Evolutionary conservation across 2,329 filamentous ascomycete species (phyloP).

Genomic region (Sclerotinia borealis): DNA sequence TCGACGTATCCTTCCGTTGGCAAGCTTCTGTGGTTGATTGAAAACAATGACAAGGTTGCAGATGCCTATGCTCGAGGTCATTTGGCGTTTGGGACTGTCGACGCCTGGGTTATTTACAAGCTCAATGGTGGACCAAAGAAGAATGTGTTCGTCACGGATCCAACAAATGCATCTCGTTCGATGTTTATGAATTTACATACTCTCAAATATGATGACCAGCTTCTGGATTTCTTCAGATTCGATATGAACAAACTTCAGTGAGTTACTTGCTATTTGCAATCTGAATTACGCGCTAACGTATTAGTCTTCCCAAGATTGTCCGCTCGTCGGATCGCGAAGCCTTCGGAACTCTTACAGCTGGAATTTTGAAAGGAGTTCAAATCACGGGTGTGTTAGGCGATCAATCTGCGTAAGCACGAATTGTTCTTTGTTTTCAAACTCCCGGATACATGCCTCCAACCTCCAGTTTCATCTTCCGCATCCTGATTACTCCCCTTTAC

Average conservation of each 20-base stretch:
- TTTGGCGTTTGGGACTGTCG: conserved; percentile 79
- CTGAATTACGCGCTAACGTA: background rate
- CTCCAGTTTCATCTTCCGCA: no score
- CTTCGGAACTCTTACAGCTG: conserved; percentile 59
- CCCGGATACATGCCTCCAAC: no score
- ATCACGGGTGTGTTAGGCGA: conserved; percentile 78
- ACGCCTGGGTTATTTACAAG: conserved; percentile 81
- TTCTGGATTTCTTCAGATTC: conserved; percentile 75
- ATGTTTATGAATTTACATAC: conserved; percentile 92
- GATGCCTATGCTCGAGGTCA: conserved; percentile 70
- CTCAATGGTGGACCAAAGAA: conserved; percentile 67
- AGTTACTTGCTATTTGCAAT: background rate
- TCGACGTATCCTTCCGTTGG: conserved; percentile 85
- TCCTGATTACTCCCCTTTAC: no score
- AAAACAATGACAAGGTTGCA: conserved; percentile 62
- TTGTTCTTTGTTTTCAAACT: no score
- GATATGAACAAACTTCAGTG: conserved; percentile 42
- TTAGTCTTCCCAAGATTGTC: conserved; percentile 67
- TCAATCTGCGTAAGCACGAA: conserved; percentile 73
- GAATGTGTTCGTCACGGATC: conserved; percentile 71
- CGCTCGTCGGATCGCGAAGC: conserved; percentile 63
- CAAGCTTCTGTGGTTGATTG: conserved; percentile 77
- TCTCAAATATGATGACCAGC: conserved; percentile 69
- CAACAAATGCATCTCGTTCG: conserved; percentile 81
- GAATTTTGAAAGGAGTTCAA: conserved; percentile 57